Base-by-base conservation (phyloP, 2,329 filamentous ascomycete genomes). In the Fusarium pseudocircinatum region DNA sequence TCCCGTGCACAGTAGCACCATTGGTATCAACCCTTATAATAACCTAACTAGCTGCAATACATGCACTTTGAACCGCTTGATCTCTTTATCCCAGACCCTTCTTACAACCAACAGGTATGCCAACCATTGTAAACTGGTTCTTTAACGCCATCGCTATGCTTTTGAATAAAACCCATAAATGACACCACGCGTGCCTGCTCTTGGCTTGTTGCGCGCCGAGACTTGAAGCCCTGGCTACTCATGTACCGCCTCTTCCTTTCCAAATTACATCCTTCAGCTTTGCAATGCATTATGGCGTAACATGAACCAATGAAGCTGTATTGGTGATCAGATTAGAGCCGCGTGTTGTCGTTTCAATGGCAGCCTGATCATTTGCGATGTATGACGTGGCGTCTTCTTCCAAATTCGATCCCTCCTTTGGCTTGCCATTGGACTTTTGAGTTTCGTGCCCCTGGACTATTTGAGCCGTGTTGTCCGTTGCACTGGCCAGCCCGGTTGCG, bases 71-170 rank as follows among this genome's bases (percentile, higher is more conserved):
- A 60, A 37, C 28, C 43, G 43, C 52, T 53, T 30, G 7, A 20
- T 60, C 44, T 50, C 49, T 63, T 24, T 44, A 59, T 57, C 53
- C 46, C n/a, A 39, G 24, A 37, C 39, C 40, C 60, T 26, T 57
- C 20, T 9, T 44, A 22, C 24, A 56, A 28, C 46, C 47, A 65
- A 56, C 44, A 50, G 36, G 40, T 66, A 66, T 63, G 40, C 60
- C 64, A 69, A 54, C 49, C 52, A 28, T 60, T 42, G n/a, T 36
- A 43, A 30, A 32, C 34, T 64, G 39, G 32, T 53, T 59, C 58
- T 66, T 65, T 42, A 76, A 76, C 73, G 73, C 73, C 73, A 44
- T 75, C 73, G 73, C 73, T 75, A 74, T 75, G 73, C 68, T 60
- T 67, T 59, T 61, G 56, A 72, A 71, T 60, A 63, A 28, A 58